phyloP scores from a whole-genome alignment of 2,329 filamentous ascomycete species.

The Neofusicoccum kwambonambiense region DNA sequence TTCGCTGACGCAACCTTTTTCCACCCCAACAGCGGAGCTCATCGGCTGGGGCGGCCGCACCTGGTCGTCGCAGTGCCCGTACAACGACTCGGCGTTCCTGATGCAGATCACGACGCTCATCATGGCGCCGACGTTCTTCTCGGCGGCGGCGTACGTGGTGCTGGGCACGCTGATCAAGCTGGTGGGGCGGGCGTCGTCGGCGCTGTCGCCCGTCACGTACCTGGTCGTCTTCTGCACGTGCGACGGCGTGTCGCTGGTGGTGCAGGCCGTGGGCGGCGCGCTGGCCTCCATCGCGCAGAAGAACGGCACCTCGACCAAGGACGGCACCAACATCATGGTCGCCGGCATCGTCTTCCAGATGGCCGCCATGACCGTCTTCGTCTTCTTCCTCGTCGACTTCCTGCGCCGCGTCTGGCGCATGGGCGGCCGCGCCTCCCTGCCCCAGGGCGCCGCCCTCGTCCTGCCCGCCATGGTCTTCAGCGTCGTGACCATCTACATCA shows the following conservation, averaged over 20 bases:
- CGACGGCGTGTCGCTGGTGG: slow-evolving; percentile 55
- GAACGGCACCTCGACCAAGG: slow-evolving; percentile 43
- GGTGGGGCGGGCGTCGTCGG: slow-evolving; percentile 47
- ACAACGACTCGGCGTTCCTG: slow-evolving; percentile 51
- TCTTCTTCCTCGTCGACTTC: slow-evolving; percentile 41
- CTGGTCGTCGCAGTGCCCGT: slow-evolving; percentile 52
- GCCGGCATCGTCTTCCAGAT: slow-evolving; percentile 59
- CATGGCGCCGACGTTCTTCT: slow-evolving; percentile 50
- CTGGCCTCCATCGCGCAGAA: slow-evolving; percentile 53
- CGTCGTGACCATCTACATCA: slow-evolving; percentile 46
- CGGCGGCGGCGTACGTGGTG: slow-evolving; percentile 52
- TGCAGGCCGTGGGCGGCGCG: slow-evolving; percentile 59
- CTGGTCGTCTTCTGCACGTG: slow-evolving; percentile 60
- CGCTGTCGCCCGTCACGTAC: slow-evolving; percentile 34
- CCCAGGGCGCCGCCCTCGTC: slow-evolving; percentile 23
- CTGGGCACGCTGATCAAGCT: slow-evolving; percentile 56
- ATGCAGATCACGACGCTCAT: slow-evolving; percentile 51
- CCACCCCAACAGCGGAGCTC: slow-evolving; percentile 36
- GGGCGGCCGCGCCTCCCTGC: slow-evolving; percentile 33
- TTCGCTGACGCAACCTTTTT: neutral
- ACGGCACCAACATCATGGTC: slow-evolving; percentile 58
- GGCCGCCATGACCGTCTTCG: slow-evolving; percentile 50
- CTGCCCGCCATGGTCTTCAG: slow-evolving; percentile 43
- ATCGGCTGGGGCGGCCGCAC: slow-evolving; percentile 51
- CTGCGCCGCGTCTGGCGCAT: slow-evolving; percentile 24